Conservation (phyloP, 306 rosid species). For the Luffa acutangula region DNA sequence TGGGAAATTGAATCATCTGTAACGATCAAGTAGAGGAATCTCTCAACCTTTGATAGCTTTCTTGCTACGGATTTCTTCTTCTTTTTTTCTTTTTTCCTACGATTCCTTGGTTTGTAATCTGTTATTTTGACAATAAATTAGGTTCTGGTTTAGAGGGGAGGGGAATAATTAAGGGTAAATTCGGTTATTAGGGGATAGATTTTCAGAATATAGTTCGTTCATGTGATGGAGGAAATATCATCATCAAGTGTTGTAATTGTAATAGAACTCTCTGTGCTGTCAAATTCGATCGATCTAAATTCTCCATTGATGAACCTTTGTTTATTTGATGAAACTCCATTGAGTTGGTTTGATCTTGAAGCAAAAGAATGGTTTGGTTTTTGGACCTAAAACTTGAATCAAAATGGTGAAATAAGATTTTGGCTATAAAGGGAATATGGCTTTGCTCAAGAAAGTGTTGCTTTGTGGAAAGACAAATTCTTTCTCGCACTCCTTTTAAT, state of each 20-base stretch:
- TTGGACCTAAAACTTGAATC: not conserved
- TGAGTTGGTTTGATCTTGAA: not conserved
- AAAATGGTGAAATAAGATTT: not conserved
- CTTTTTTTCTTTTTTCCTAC: not conserved
- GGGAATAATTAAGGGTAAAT: not conserved
- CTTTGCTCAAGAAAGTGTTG: not conserved
- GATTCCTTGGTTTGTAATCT: constrained; percentile 11
- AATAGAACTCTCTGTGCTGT: not conserved
- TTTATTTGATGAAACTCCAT: not conserved
- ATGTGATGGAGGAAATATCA: not conserved
- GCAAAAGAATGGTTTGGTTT: not conserved
- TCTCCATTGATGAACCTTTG: constrained; percentile 7
- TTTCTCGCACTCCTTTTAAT: not conserved
- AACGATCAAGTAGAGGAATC: not conserved
- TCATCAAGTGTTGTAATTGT: not conserved
- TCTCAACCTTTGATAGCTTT: not conserved
- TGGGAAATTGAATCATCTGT: not conserved
- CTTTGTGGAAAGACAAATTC: not conserved
- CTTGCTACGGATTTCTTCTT: not conserved
- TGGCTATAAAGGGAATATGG: not conserved
- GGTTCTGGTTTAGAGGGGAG: not conserved
- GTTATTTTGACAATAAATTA: not conserved
- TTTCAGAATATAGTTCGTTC: not conserved
- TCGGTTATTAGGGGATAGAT: not conserved
- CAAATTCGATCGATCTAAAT: not conserved